Conservation (phyloP, 768 basidiomycete genomes). For the Tulasnella sp. region DNA sequence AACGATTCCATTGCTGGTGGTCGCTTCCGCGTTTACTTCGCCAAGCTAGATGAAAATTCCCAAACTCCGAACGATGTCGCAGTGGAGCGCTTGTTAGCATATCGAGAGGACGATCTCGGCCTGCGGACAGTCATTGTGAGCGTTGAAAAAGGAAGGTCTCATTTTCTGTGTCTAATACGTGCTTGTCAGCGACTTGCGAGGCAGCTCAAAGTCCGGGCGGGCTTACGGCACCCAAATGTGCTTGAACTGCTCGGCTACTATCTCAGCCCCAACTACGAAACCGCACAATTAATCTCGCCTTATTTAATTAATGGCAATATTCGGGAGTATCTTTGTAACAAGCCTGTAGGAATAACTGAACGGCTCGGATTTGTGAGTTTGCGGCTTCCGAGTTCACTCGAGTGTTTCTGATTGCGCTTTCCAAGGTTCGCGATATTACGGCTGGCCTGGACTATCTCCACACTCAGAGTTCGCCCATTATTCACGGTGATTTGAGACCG, state of each 20-base stretch:
- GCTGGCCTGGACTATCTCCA: neutral
- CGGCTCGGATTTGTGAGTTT: neutral
- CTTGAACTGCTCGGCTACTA: neutral
- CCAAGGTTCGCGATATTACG: neutral
- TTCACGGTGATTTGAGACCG: conserved; percentile 1
- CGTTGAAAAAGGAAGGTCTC: neutral
- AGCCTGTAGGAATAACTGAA: neutral
- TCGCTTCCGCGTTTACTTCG: neutral
- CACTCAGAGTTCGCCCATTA: neutral
- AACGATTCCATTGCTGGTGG: neutral
- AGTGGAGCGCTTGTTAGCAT: neutral
- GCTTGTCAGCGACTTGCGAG: neutral
- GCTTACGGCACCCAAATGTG: neutral
- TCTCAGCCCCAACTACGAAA: neutral
- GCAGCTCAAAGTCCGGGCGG: neutral
- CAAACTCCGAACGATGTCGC: neutral
- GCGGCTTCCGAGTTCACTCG: neutral
- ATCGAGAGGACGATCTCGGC: no score
- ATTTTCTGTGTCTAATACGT: neutral
- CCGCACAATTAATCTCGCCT: neutral
- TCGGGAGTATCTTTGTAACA: neutral
- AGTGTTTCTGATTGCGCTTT: neutral
- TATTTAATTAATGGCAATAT: neutral
- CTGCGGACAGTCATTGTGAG: neutral
- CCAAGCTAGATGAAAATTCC: neutral